These are phyloP conservation scores for Jamesozyma lodderae DNA, from an alignment of 805 yeast genomes.

Conservation along the genomic window DNA sequence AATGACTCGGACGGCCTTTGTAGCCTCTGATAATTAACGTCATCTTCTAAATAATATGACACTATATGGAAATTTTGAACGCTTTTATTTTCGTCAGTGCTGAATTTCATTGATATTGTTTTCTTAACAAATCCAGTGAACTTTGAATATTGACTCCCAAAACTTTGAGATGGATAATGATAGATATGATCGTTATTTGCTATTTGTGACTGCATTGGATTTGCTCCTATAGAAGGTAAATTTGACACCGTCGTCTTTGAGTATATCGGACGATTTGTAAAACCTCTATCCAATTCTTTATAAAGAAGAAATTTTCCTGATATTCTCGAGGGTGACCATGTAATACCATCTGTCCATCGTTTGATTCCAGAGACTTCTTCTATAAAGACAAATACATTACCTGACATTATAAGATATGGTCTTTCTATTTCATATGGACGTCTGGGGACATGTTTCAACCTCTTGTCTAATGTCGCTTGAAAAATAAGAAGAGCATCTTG, in stretches of 20 bases:
- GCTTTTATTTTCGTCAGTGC: conserved; percentile 1
- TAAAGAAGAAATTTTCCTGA: conserved; percentile 78
- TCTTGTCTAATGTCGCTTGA: conserved; percentile 60
- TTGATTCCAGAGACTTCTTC: conserved; percentile 76
- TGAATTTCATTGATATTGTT: conserved; percentile 56
- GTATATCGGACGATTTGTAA: conserved; percentile 5
- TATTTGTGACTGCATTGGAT: too few relatives aligned
- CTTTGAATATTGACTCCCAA: conserved; percentile 4
- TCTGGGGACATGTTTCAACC: conserved; percentile 52
- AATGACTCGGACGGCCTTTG: conserved; percentile 44
- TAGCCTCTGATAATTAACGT: conserved; percentile 50
- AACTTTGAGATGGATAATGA: not conserved
- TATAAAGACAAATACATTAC: conserved; percentile 73
- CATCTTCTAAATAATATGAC: conserved; percentile 67
- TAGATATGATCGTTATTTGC: not conserved
- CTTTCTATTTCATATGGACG: conserved; percentile 80
- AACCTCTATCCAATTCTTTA: conserved; percentile 40
- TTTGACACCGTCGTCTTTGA: conserved; percentile 7
- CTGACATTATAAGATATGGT: conserved; percentile 53
- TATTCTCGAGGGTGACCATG: conserved; percentile 88
- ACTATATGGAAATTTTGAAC: conserved; percentile 45
- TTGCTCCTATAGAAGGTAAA: conserved; percentile 13
- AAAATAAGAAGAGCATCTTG: conserved; percentile 72
- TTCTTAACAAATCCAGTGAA: conserved; percentile 65
- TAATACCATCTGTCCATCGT: conserved; percentile 90